Evolutionary conservation across 257 asterid genomes (phyloP), one percentile per base, ranked within the genome.

Genomic region (Salvia hispanica): DNA sequence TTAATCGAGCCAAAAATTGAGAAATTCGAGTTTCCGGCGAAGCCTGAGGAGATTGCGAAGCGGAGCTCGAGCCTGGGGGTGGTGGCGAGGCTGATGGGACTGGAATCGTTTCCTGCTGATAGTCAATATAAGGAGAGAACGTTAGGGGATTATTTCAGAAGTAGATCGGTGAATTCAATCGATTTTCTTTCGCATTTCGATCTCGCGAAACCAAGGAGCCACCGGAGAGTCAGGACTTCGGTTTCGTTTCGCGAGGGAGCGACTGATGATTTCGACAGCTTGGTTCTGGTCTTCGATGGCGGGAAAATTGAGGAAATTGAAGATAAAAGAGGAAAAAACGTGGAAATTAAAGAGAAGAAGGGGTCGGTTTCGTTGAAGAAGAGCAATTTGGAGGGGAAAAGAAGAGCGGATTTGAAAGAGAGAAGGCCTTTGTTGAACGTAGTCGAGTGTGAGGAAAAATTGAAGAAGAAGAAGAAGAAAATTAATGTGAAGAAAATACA

Each of bases 11-110:
- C 71, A 64, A 45, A 43, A 7, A 15, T 7, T 14, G 21, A 13
- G 13, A 36, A 50, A 42, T 6, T 21, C 5, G 43, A 57, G 47
- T 45, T 43, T 47, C 66, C 21, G 21, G 21, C 16, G 15, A 64
- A 58, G 50, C 33, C 34, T 7, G 13, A 31, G 12, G 59, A 56
- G 5, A 13, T 2, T 6, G 31, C 33, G 33, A 58, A 3, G 4
- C 0, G 47, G 6, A 12, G 48, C 5, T 8, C 78, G 39, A 34
- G 58, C 4, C 89, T 89, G 11, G 88, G 94, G 51, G 69, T 86
- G 4, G 94, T 86, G 50, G 94, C 94, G 8, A 80, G 78, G 37
- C 58, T 86, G 54, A 86, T 86, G 94, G 90, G 94, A 9, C 51
- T 86, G 64, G 94, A 86, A 2, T 78, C 90, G 2, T 64, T 86